phyloP scores from a whole-genome alignment of 1,139 yeast species.

The Wickerhamiella infanticola region DNA sequence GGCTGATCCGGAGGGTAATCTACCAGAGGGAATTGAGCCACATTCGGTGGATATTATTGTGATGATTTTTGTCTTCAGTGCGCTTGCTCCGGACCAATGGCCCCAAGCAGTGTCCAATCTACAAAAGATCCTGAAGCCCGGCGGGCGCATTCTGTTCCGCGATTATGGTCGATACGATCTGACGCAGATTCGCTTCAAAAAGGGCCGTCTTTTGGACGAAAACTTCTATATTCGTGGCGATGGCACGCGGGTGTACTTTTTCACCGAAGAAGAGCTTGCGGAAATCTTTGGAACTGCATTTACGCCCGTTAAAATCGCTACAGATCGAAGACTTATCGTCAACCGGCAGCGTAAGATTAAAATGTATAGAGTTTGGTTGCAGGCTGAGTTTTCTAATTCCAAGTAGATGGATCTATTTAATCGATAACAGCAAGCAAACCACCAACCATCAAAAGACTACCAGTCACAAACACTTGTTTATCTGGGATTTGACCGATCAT shows the following conservation, averaged over 20 bases:
- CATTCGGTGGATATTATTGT: slow-evolving; percentile 80
- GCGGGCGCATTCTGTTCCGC: slow-evolving; percentile 76
- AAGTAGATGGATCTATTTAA: background rate
- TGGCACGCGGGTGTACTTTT: slow-evolving; percentile 93
- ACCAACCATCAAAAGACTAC: slow-evolving; percentile 87
- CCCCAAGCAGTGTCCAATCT: slow-evolving; percentile 57
- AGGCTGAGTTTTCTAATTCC: slow-evolving; percentile 47
- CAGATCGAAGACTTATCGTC: slow-evolving; percentile 80
- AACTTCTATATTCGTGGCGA: slow-evolving; percentile 95
- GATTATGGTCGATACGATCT: slow-evolving; percentile 94
- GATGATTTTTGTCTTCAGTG: slow-evolving; percentile 87
- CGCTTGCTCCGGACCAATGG: slow-evolving; percentile 91
- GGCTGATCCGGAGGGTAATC: slow-evolving; percentile 51
- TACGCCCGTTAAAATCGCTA: slow-evolving; percentile 57
- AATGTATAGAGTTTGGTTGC: slow-evolving; percentile 96
- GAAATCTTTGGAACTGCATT: slow-evolving; percentile 57
- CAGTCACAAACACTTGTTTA: slow-evolving; percentile 73
- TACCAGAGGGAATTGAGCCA: slow-evolving; percentile 77
- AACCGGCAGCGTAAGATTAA: slow-evolving; percentile 82
- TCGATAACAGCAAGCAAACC: slow-evolving; percentile 63
- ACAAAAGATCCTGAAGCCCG: slow-evolving; percentile 66
- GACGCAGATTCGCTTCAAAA: slow-evolving; percentile 89
- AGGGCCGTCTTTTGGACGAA: slow-evolving; percentile 72
- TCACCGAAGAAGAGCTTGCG: slow-evolving; percentile 81
- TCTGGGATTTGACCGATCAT: slow-evolving; percentile 29